Conservation (phyloP, 2,329 filamentous ascomycete genomes). For the Pyrenophora graminea region DNA sequence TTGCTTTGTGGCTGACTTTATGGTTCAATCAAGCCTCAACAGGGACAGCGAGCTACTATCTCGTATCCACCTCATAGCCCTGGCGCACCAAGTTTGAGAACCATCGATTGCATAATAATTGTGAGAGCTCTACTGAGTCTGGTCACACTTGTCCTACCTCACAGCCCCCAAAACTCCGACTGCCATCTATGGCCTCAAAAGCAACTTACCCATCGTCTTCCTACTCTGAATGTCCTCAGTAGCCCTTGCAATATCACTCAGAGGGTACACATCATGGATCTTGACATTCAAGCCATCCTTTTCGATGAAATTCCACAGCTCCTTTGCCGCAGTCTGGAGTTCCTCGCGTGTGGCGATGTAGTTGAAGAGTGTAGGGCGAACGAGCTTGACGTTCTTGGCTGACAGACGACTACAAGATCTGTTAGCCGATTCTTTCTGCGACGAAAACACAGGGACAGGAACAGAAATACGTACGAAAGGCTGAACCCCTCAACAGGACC, state of each 20-base stretch:
- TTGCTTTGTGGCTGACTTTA: too few relatives aligned
- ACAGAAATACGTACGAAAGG: slow-evolving; percentile 58
- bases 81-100: too few relatives aligned
- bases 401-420: slow-evolving; percentile 54
- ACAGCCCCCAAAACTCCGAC: too few relatives aligned
- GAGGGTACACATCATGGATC: slow-evolving; percentile 76
- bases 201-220: slow-evolving; percentile 81
- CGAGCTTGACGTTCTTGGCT: slow-evolving; percentile 75
- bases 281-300: slow-evolving; percentile 71
- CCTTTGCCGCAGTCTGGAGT: slow-evolving; percentile 68
- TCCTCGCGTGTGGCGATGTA: slow-evolving; percentile 67
- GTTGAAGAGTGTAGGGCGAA: slow-evolving; percentile 73
- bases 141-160: too few relatives aligned
- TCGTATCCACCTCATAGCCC: too few relatives aligned
- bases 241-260: slow-evolving; percentile 72
- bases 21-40: too few relatives aligned
- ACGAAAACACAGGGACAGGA: neutral
- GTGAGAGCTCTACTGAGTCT: too few relatives aligned
- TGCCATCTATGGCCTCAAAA: slow-evolving; percentile 64
- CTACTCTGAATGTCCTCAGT: slow-evolving; percentile 78
- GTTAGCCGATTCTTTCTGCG: neutral
- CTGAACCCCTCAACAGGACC: slow-evolving; percentile 75
- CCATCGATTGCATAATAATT: too few relatives aligned
- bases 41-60: too few relatives aligned
- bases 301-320: slow-evolving; percentile 73